Evolutionary conservation across 2,329 filamentous ascomycete species (phyloP).

Genomic region (Fusarium temperatum): DNA sequence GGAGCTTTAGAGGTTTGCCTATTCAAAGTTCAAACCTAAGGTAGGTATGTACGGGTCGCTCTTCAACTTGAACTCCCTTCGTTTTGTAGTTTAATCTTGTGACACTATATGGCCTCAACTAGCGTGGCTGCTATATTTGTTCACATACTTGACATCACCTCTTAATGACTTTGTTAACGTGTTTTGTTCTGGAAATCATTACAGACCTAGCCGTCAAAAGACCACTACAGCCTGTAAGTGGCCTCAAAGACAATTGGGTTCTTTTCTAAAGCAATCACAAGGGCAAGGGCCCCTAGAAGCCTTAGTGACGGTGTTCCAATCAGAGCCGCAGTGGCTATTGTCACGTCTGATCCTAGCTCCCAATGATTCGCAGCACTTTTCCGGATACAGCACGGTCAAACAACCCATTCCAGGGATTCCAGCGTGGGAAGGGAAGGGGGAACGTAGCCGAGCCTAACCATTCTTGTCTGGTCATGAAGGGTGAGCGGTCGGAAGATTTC

Average conservation of each 20-base stretch:
- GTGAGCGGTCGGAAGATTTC: slow-evolving; percentile 23
- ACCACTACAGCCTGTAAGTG: slow-evolving; percentile 22
- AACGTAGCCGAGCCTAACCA: slow-evolving; percentile 3
- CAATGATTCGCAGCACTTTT: slow-evolving; percentile 28
- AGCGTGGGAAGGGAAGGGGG: not conserved
- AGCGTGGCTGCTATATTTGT: slow-evolving; percentile 4
- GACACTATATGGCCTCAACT: slow-evolving; percentile 19
- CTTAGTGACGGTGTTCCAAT: slow-evolving; percentile 31
- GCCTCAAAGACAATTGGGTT: slow-evolving; percentile 32
- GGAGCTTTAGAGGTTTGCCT: not conserved
- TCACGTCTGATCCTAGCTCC: slow-evolving; percentile 13
- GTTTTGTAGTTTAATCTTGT: not conserved
- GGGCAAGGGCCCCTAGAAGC: slow-evolving; percentile 27
- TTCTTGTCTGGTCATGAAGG: slow-evolving; percentile 18
- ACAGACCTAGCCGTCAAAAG: not conserved
- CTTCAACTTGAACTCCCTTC: not conserved
- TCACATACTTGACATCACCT: not conserved
- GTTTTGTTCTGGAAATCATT: not conserved
- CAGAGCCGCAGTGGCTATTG: slow-evolving; percentile 16
- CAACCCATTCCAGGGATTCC: slow-evolving; percentile 16
- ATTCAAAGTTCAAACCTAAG: not conserved
- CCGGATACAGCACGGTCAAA: slow-evolving; percentile 33
- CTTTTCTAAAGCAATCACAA: slow-evolving; percentile 4
- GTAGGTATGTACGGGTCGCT: not conserved
- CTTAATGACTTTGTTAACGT: not conserved